Evolutionary conservation across 2,329 filamentous ascomycete species (phyloP), one percentile per base, ranked within the genome.

Genomic region (Fusarium mundagurra): DNA sequence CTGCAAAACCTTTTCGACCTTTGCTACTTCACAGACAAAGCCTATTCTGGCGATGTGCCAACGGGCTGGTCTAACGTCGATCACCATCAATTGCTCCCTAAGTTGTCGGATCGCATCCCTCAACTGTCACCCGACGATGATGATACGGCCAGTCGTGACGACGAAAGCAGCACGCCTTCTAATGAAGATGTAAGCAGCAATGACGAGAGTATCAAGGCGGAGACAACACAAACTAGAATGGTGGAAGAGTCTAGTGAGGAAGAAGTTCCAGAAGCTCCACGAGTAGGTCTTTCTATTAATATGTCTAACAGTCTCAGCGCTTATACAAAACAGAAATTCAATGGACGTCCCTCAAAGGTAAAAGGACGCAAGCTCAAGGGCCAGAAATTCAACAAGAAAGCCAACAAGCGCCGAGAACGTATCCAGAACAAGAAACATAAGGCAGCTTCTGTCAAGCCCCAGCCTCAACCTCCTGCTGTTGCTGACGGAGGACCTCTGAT

Each of bases 1-100:
- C 85, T 93, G 44, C 92, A 91, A 78, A 92, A 90, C 65, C 84
- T 98, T 22, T 98, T 98, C 79, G 90, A 93, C 20, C 84, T 98
- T 74, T 91, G 91, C 79, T 93, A 93, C 78, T 90, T 92, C 69
- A 81, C 84, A 29, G 88, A 88, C 61, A 71, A 75, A 14, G 82
- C 53, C 22, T 48, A 83, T 4, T 87, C 88, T 29, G 88, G 91
- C 31, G 82, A 87, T 27, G 85, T 97, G 17, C 92, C 93, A 1
- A 92, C 90, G 8, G 94, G 93, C 2, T 95, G 92, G 89, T 89
- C 89, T 29, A 84, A 84, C 6, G 83, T 93, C 5, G 88, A 91
- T 22, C 88, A 91, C 24, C 86, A 86, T 34, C 90, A 88, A 71
- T 80, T 85, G 3, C 91, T 91, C 59, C 89, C 90, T 4, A 88